Evolutionary conservation across 1,139 yeast genomes (phyloP).

Genomic region (Blastobotrys capitulatus): DNA sequence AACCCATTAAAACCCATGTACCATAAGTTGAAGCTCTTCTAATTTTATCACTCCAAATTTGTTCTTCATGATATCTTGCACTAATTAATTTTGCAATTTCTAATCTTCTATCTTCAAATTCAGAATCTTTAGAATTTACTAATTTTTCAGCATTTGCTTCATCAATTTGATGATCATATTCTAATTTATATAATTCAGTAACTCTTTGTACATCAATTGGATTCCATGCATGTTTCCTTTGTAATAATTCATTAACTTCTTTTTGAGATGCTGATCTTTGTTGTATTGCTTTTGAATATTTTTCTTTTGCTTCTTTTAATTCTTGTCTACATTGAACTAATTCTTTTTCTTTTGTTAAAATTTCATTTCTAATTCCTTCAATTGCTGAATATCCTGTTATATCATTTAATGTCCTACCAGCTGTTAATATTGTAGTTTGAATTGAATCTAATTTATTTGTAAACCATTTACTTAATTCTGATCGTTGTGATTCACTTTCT

Average conservation of each 20-base stretch:
- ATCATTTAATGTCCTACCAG: slow-evolving; percentile 75
- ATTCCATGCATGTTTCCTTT: slow-evolving; percentile 80
- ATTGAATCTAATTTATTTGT: slow-evolving; percentile 55
- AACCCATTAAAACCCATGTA: slow-evolving; percentile 83
- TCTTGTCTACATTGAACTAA: slow-evolving; percentile 45
- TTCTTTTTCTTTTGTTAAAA: slow-evolving; percentile 44
- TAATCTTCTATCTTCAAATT: slow-evolving; percentile 66
- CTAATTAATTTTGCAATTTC: slow-evolving; percentile 71
- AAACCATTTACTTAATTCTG: slow-evolving; percentile 50
- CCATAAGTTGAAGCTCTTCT: slow-evolving; percentile 97
- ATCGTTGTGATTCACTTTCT: slow-evolving; percentile 38
- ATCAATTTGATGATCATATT: slow-evolving; percentile 64
- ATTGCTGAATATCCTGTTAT: slow-evolving; percentile 88
- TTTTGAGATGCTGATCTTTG: slow-evolving; percentile 68
- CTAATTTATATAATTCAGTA: slow-evolving; percentile 73
- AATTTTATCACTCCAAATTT: slow-evolving; percentile 96
- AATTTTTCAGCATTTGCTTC: slow-evolving; percentile 50
- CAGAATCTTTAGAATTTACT: slow-evolving; percentile 53
- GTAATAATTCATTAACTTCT: slow-evolving; percentile 81
- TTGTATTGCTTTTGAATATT: slow-evolving; percentile 59
- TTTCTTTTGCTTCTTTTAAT: slow-evolving; percentile 47
- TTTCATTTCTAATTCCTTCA: slow-evolving; percentile 60
- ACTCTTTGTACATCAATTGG: slow-evolving; percentile 75
- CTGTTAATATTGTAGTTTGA: slow-evolving; percentile 60
- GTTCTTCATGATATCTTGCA: slow-evolving; percentile 92